Evolutionary conservation across 768 basidiomycete genomes (phyloP).

Genomic region (Lentinula detonsa): DNA sequence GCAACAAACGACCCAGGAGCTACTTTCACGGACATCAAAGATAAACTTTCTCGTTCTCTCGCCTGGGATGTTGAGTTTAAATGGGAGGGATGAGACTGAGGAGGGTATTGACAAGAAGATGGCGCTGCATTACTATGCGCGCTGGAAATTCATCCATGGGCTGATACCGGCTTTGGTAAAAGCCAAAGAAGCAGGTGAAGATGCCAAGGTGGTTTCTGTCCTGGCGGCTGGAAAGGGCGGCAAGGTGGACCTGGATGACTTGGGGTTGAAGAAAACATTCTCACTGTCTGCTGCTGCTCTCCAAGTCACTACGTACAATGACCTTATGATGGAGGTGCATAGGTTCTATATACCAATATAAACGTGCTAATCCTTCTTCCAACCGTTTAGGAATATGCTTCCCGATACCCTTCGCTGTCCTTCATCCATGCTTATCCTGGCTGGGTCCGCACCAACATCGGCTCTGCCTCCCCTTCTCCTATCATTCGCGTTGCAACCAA

Average conservation of each 20-base stretch:
- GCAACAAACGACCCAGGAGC: conserved; percentile 16
- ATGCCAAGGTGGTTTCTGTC: conserved; percentile 29
- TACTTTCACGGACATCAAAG: conserved; percentile 18
- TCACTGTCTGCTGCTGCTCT: conserved; percentile 16
- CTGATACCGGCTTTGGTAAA: conserved; percentile 26
- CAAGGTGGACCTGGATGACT: conserved; percentile 25
- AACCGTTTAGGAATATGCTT: not conserved
- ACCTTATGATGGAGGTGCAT: conserved; percentile 28
- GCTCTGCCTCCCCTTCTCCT: not conserved
- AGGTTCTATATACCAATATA: not conserved
- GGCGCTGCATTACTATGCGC: conserved; percentile 30
- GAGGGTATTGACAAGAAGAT: conserved; percentile 33
- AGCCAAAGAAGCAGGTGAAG: conserved; percentile 27
- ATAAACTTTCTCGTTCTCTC: conserved; percentile 32
- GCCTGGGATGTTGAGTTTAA: conserved; percentile 22
- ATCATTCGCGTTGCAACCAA: not conserved
- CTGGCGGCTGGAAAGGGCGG: conserved; percentile 24
- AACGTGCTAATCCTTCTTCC: not conserved
- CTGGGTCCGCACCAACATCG: not conserved
- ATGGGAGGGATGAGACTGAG: conserved; percentile 25
- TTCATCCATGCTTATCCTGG: conserved; percentile 5
- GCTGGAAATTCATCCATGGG: conserved; percentile 32
- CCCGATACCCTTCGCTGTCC: not conserved
- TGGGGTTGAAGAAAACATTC: conserved; percentile 29
- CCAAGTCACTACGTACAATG: conserved; percentile 23